These are phyloP conservation scores for Trichoderma pleuroti DNA, from an alignment of 2,329 filamentous ascomycete genomes.

Conservation along the genomic window DNA sequence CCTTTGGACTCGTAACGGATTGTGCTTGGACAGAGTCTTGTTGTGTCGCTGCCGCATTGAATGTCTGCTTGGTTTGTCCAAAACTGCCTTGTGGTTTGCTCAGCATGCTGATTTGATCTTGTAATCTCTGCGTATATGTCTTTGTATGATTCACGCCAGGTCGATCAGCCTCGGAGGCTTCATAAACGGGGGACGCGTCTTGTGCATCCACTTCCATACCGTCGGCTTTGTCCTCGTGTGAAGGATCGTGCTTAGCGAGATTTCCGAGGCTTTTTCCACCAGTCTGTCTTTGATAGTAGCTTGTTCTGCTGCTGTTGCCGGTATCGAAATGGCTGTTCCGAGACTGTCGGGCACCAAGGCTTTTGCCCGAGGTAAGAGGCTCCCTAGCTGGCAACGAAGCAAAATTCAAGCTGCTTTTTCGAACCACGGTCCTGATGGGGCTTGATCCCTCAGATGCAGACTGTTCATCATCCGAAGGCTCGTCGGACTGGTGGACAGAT, in stretches of 20 bases:
- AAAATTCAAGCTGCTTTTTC: conserved; percentile 95
- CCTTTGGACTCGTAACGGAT: conserved; percentile 28
- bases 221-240: conserved; percentile 47
- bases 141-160: conserved; percentile 61
- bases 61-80: conserved; percentile 47
- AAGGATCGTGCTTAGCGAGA: conserved; percentile 40
- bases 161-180: conserved; percentile 43
- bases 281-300: conserved; percentile 70
- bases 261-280: conserved; percentile 69
- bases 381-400: conserved; percentile 88
- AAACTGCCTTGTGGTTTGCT: conserved; percentile 53
- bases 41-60: conserved; percentile 29
- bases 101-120: conserved; percentile 82
- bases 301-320: conserved; percentile 62
- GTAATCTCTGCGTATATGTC: conserved; percentile 87
- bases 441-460: conserved; percentile 70
- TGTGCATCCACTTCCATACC: conserved; percentile 52
- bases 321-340: conserved; percentile 76
- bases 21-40: conserved; percentile 27
- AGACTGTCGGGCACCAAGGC: conserved; percentile 68
- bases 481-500: neutral
- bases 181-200: conserved; percentile 29
- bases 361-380: conserved; percentile 79
- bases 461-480: conserved; percentile 36
- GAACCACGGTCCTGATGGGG: conserved; percentile 70